Evolutionary conservation across 176 grass and related monocot species (phyloP), one percentile per base, ranked within the genome.

Genomic region (Aechmea fasciata): DNA sequence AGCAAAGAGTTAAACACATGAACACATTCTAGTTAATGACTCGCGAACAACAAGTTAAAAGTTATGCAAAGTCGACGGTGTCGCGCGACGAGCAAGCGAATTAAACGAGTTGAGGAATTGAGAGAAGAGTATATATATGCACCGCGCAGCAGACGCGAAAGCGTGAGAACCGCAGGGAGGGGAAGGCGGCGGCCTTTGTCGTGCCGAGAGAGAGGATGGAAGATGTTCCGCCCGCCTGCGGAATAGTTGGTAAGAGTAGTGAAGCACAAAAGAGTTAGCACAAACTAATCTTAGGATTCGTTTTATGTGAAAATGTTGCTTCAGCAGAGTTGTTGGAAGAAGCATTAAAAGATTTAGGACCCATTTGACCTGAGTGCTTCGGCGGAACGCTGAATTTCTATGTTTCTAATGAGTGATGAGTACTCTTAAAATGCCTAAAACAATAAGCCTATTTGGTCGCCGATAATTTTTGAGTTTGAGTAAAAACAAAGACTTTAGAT

Each of bases 111-210:
- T 29, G 12, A 50, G 10, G 22, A 22, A 11, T n/a, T n/a, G n/a
- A n/a, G n/a, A 63, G 15, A 66, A 13, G 28, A 63, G 51, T 59
- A n/a, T n/a, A n/a, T n/a, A n/a, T n/a, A 17, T 64, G 18, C 80
- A 96, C 91, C 55, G 64, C 73, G 23, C 74, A 85, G 52, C 2
- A 67, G n/a, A 90, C 64, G 11, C 73, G 79, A 18, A 96, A 66
- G 15, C 73, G 79, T 0, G 79, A 72, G 0, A 77, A 79, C 66
- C 80, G 78, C 3, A 76, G 20, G 57, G 71, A 73, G 48, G 72
- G 2, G 2, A 87, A 69, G 70, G 51, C 50, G 70, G 51, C 50
- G 19, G 53, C 11, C 29, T 48, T 80, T 11, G 73, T 28, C 6
- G 54, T 61, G 59, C 20, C 69, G 70, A 88, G 57, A 53, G 79